Evolutionary conservation across 768 basidiomycete species (phyloP).

Genomic region (Dictyophora rubrovolvata): DNA sequence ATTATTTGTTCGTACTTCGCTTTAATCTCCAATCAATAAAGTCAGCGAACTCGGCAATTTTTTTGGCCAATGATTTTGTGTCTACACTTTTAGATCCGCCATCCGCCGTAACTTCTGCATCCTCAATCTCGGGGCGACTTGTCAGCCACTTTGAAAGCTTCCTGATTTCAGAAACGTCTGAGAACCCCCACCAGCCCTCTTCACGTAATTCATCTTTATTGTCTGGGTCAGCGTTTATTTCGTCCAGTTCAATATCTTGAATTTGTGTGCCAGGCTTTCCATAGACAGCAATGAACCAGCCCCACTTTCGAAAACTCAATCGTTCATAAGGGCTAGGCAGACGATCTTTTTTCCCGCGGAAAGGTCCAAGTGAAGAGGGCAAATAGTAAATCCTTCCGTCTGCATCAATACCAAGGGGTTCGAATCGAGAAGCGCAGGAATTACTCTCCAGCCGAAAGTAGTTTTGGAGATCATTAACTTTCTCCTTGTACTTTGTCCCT

Average conservation of each 20-base stretch:
- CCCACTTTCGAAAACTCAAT: slow-evolving; percentile 48
- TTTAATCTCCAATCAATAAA: slow-evolving; percentile 6
- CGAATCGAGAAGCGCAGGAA: slow-evolving; percentile 42
- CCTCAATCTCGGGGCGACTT: slow-evolving; percentile 32
- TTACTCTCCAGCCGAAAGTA: slow-evolving; percentile 35
- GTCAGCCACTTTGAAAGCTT: slow-evolving; percentile 58
- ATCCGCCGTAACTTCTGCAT: slow-evolving; percentile 2
- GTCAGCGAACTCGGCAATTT: slow-evolving; percentile 1
- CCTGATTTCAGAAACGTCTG: slow-evolving; percentile 50
- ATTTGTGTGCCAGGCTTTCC: slow-evolving; percentile 37
- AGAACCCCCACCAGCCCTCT: slow-evolving; percentile 72
- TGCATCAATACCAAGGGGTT: slow-evolving; percentile 54
- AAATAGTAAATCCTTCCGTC: slow-evolving; percentile 64
- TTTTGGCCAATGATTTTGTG: slow-evolving; percentile 7
- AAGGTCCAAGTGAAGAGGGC: slow-evolving; percentile 32
- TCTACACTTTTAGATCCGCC: slow-evolving; percentile 5
- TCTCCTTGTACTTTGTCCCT: slow-evolving; percentile 36
- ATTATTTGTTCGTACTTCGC: not conserved
- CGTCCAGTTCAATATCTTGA: slow-evolving; percentile 16
- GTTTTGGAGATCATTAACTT: slow-evolving; percentile 37
- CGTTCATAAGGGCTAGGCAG: slow-evolving; percentile 39
- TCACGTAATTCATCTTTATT: slow-evolving; percentile 27
- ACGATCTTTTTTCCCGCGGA: slow-evolving; percentile 8
- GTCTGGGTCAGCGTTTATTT: slow-evolving; percentile 16
- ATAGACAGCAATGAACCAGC: slow-evolving; percentile 71